Evolutionary conservation across 2,329 filamentous ascomycete genomes (phyloP).

Genomic region (Apiospora malaysiana): DNA sequence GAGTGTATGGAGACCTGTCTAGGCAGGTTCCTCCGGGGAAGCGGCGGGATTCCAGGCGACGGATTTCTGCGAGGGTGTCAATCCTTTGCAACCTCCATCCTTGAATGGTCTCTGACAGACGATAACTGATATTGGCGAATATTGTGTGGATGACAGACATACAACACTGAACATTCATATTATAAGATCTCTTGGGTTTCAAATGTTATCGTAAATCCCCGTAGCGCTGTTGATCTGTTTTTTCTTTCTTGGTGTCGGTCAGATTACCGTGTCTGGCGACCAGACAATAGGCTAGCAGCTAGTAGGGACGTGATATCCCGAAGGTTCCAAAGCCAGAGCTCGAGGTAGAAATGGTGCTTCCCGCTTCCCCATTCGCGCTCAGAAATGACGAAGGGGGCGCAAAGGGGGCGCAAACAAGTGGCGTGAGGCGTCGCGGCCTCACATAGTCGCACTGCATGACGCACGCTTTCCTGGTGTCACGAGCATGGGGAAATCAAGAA

Average conservation of each 20-base stretch:
- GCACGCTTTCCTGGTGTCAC: not conserved
- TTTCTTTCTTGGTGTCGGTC: not conserved
- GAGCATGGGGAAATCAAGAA: not conserved
- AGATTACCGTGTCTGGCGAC: not conserved
- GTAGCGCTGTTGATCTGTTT: not conserved
- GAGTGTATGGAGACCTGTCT: not conserved
- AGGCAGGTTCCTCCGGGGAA: not conserved
- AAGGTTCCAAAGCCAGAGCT: not conserved
- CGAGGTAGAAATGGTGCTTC: not conserved
- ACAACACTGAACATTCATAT: not conserved
- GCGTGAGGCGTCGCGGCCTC: not conserved
- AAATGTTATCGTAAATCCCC: not conserved
- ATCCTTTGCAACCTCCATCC: not conserved
- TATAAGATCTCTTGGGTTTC: not conserved
- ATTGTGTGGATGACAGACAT: not conserved
- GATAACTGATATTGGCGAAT: not conserved
- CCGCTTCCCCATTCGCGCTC: not conserved
- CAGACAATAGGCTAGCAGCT: too few relatives aligned
- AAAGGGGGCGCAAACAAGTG: not conserved
- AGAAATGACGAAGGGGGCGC: not conserved
- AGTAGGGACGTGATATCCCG: not conserved
- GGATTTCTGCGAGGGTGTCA: not conserved
- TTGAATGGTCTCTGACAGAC: not conserved
- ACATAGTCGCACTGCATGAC: conserved; percentile 1
- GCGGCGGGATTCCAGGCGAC: not conserved